Evolutionary conservation across 2,329 filamentous ascomycete species (phyloP), one percentile per base, ranked within the genome.

Genomic region (Stemphylium vesicarium): DNA sequence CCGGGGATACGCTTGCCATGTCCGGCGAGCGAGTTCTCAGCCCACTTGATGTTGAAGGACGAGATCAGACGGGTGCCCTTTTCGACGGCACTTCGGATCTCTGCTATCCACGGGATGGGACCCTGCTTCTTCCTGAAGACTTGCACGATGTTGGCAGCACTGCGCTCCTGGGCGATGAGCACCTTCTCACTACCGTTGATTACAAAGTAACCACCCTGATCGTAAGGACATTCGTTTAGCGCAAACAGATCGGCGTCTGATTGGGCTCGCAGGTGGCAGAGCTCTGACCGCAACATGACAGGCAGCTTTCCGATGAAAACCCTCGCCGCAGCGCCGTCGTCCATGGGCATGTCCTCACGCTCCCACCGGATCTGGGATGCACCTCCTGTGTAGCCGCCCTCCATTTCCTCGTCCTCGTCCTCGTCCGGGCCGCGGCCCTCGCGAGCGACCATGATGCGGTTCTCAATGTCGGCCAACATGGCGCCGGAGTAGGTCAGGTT

Each of bases 161-260:
- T 97, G 59, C 95, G 90, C 78, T 99, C 95, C 75, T 99, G 95
- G 1, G 95, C 95, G 69, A 99, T 99, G 65, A 99, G 80, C 18
- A 99, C 95, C 82, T 99, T 99, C 75, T 99, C 95, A 77, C 91
- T 96, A 38, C 95, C 95, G 79, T 99, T 99, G 83, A 99, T 99
- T 69, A 99, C 92, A 73, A 99, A 99, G 78, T 99, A 99, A 63
- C 95, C 95, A 65, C 95, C 95, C 72, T 97, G 95, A 71, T 99
- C 95, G 76, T 97, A 99, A 0, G 95, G 95, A 65, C 95, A 99
- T 78, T 99, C 95, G 72, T 96, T 96, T 76, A 96, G 88, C 41
- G 90, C 84, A 74, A 96, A 98, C 1, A 99, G 83, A 44, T 91
- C 89, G 48, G 95, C 88, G 62, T 98, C 94, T 43, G 86, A 85